Evolutionary conservation across 2,329 filamentous ascomycete genomes (phyloP).

Genomic region (Aspergillus fischeri): DNA sequence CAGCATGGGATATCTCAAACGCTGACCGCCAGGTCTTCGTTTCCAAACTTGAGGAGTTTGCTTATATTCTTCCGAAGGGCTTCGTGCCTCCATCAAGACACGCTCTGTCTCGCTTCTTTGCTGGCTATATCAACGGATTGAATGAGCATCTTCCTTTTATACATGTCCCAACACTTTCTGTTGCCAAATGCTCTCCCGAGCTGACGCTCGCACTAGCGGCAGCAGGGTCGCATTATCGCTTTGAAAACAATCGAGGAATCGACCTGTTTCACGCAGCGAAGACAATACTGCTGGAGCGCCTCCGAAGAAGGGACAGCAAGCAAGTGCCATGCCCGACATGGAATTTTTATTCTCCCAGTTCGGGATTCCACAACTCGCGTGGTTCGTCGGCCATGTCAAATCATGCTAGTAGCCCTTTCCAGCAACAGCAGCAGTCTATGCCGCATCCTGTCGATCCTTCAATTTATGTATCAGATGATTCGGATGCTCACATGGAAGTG

Average conservation of each 20-base stretch:
- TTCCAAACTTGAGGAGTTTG: conserved; percentile 43
- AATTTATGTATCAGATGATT: conserved; percentile 37
- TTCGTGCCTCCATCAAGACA: conserved; percentile 49
- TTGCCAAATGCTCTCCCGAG: conserved; percentile 44
- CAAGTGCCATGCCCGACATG: conserved; percentile 39
- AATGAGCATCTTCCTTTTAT: conserved; percentile 52
- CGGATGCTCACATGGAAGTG: conserved; percentile 47
- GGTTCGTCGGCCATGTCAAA: conserved; percentile 42
- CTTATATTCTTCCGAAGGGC: conserved; percentile 42
- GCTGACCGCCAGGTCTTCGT: conserved; percentile 43
- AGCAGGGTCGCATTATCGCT: conserved; percentile 47
- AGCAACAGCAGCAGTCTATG: conserved; percentile 31
- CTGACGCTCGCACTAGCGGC: conserved; percentile 50
- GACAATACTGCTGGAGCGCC: conserved; percentile 50
- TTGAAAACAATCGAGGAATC: conserved; percentile 49
- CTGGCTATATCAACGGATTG: conserved; percentile 50
- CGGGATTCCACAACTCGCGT: conserved; percentile 37
- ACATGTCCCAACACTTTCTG: conserved; percentile 46
- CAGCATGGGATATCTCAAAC: conserved; percentile 47
- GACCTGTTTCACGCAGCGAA: conserved; percentile 56
- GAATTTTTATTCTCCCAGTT: conserved; percentile 37
- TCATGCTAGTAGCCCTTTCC: conserved; percentile 41
- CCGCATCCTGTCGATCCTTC: conserved; percentile 29
- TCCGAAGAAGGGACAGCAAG: conserved; percentile 48
- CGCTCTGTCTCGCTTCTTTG: conserved; percentile 46